Percentiles rank a stretch among this genome's conserved stretches.
phyloP scores from a whole-genome alignment of 1,284 basidiomycete species.

The Austroboletus novae-zelandiae region DNA sequence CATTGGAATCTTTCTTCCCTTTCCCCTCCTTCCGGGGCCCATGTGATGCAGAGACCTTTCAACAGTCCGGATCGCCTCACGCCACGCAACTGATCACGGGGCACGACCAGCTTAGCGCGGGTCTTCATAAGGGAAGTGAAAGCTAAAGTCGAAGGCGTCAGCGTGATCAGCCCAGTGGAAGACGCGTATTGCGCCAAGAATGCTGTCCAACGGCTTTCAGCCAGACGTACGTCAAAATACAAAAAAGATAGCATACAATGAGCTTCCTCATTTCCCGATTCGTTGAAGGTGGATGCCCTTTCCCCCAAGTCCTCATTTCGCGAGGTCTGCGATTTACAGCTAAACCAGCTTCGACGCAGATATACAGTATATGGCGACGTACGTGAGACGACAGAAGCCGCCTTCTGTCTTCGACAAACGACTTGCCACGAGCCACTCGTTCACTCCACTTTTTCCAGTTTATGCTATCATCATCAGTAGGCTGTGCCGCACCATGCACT shows the following conservation, averaged over 20 bases:
- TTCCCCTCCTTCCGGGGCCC: conserved; percentile 35
- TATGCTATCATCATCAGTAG: conserved; percentile 20
- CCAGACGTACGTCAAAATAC: neutral
- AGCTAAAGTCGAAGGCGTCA: conserved; percentile 46
- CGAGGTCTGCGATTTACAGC: conserved; percentile 8
- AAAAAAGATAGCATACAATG: conserved; percentile 37
- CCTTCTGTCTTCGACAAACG: conserved; percentile 42
- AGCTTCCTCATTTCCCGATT: conserved; percentile 23
- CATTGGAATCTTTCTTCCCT: conserved; percentile 56
- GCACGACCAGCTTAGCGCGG: conserved; percentile 45
- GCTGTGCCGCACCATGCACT: conserved; percentile 2
- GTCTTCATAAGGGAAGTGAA: conserved; percentile 55
- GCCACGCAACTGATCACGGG: conserved; percentile 45
- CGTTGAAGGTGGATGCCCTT: neutral
- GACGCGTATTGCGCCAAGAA: conserved; percentile 59
- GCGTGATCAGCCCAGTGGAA: conserved; percentile 55
- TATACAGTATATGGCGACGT: conserved; percentile 13
- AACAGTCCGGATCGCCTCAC: conserved; percentile 57
- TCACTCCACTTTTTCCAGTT: conserved; percentile 58
- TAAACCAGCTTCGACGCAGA: conserved; percentile 5
- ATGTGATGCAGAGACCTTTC: conserved; percentile 51
- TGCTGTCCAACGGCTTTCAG: conserved; percentile 36
- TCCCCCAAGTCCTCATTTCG: conserved; percentile 2
- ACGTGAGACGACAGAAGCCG: conserved; percentile 40
- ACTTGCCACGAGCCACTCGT: conserved; percentile 45